Base-by-base conservation (phyloP, 441 rosid genomes). In the Populus hybrid region DNA sequence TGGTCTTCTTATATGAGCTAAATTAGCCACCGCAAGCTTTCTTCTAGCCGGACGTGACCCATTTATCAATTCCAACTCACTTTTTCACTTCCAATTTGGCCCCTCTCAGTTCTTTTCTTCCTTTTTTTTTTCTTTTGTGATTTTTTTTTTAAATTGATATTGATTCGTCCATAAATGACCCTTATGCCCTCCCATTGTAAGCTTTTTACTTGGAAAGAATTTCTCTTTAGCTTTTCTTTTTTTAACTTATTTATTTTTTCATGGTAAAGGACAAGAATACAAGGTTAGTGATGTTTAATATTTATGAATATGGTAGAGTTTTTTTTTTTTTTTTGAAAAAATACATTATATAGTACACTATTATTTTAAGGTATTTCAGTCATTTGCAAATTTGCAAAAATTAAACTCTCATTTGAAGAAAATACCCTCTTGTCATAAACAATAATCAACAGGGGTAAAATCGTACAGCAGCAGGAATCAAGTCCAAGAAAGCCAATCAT, bases 1-100 rank as follows among this genome's bases (percentile, higher is more conserved):
- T 30, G 3, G 74, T 6, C 1, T 14, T 59, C 74, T 79, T 80
- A 77, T 80, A 69, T 26, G 66, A 28, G 9, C 12, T 26, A 30
- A 2, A 6, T 50, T 50, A 50, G 59, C 8, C 21, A 50, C 59
- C 21, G 81, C 2, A 5, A 53, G 50, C 61, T 18, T 16, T 53
- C 61, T 18, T 16, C 2, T 65, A 11, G 7, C 46, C 83, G 78
- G 78, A 81, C 73, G 81, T 71, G 34, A 79, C 75, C 69, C 7
- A n/a, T 59, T 73, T 73, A 73, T 73, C 19, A 57, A 72, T 14
- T 72, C 38, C 67, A 61, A 21, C 35, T 19, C 26, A 72, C 26
- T 59, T 5, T 26, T 57, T 63, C 18, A 53, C 35, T 59, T 30
- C 23, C 61, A 18, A 70, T 24, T 70, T 70, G 24, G 36, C 61